Evolutionary conservation across 306 rosid species (phyloP).

Genomic region (Trifolium fragiferum): DNA sequence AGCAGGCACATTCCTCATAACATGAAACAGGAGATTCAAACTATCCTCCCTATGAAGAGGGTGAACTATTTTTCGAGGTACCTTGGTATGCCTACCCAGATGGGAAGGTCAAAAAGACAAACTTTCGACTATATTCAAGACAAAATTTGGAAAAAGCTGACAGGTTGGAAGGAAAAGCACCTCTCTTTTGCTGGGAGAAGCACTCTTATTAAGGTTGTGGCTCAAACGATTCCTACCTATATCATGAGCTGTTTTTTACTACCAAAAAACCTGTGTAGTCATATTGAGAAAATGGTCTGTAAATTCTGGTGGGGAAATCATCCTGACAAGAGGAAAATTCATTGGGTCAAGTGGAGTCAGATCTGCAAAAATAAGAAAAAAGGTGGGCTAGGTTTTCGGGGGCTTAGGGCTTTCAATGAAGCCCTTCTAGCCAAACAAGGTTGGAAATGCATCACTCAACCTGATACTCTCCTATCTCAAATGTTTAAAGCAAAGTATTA

Average conservation of each 20-base stretch:
- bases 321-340: neutral
- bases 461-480: accelerated
- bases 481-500: neutral
- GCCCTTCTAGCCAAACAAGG: neutral
- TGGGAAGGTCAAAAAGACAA: too few relatives aligned
- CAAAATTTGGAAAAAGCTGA: too few relatives aligned
- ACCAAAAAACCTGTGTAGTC: neutral
- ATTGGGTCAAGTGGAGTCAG: neutral
- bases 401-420: neutral
- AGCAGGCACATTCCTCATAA: too few relatives aligned
- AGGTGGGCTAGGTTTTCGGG: neutral
- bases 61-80: too few relatives aligned
- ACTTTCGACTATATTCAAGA: too few relatives aligned
- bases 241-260: neutral
- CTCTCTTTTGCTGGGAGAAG: neutral
- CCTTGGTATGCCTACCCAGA: too few relatives aligned
- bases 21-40: too few relatives aligned
- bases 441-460: neutral
- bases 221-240: neutral
- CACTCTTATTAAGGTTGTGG: neutral
- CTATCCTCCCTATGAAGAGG: too few relatives aligned
- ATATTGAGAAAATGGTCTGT: neutral
- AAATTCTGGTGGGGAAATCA: neutral
- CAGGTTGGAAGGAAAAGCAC: neutral
- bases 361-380: neutral